Percentiles rank a stretch among this genome's conserved stretches.
Conservation (phyloP, 441 rosid species). For the Gossypium davidsonii region DNA sequence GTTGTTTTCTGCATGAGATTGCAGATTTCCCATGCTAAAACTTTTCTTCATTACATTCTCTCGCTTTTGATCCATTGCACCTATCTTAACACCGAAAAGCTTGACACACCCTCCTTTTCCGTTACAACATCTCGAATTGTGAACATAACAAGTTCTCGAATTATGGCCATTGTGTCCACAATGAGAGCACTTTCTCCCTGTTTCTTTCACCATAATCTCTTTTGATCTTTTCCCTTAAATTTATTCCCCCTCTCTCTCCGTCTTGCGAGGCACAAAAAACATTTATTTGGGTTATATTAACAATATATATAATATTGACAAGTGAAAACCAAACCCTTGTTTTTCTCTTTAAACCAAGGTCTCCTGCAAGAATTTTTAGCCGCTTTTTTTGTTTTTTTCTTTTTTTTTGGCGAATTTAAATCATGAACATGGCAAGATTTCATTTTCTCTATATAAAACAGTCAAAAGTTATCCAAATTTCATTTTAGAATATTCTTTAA, state of each 20-base stretch:
- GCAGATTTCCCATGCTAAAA: slow-evolving; percentile 41
- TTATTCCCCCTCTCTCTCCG: neutral
- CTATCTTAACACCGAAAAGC: slow-evolving; percentile 54
- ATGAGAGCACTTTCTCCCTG: slow-evolving; percentile 38
- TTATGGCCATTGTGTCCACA: slow-evolving; percentile 53
- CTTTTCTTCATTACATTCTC: slow-evolving; percentile 34
- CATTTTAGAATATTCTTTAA: neutral
- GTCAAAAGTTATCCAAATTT: neutral
- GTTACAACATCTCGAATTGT: slow-evolving; percentile 47
- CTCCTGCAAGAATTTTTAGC: too few species aligned
- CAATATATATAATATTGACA: too few species aligned
- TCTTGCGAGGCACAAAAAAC: neutral
- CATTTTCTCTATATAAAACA: too few species aligned
- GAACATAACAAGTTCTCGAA: slow-evolving; percentile 44
- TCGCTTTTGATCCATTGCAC: slow-evolving; percentile 13
- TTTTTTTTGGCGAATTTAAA: too few species aligned
- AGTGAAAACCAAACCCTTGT: too few species aligned
- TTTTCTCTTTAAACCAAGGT: too few species aligned
- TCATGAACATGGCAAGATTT: too few species aligned
- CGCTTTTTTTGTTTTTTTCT: too few species aligned
- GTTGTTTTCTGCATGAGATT: slow-evolving; percentile 12
- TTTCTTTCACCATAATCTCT: slow-evolving; percentile 33
- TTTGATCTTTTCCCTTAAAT: neutral
- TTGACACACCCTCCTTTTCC: neutral
- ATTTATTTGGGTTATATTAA: neutral